These are phyloP conservation scores for Colletotrichum orchidophilum DNA, from an alignment of 2,329 filamentous ascomycete genomes.

Conservation along the genomic window DNA sequence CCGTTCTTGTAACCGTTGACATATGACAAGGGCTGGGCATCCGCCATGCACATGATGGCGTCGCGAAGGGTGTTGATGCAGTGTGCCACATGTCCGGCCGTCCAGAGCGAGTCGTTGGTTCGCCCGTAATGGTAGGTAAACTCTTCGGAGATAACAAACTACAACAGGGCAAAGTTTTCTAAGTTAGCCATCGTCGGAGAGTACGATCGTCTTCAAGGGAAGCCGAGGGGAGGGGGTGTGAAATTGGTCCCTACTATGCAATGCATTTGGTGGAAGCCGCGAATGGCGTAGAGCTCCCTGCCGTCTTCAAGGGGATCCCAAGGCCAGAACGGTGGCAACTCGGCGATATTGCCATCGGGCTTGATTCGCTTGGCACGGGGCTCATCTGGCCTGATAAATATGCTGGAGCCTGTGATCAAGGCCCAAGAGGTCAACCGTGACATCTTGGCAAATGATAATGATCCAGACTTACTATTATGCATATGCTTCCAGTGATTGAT, in stretches of 20 bases:
- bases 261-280: not conserved
- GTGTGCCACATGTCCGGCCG: not conserved
- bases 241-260: not conserved
- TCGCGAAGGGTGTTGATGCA: not conserved
- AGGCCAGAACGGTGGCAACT: not conserved
- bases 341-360: not conserved
- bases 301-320: not conserved
- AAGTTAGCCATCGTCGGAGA: too few species aligned
- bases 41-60: not conserved
- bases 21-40: not conserved
- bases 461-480: not conserved
- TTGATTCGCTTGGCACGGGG: not conserved
- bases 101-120: not conserved
- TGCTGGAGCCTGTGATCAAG: not conserved
- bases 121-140: not conserved
- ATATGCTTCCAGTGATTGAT: not conserved
- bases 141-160: not conserved
- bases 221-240: too few species aligned
- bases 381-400: not conserved
- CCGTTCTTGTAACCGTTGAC: not conserved
- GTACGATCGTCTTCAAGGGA: too few species aligned
- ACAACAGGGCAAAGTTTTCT: too few species aligned
- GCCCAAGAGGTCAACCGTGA: not conserved
- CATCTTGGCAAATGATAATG: not conserved
- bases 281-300: not conserved